Base-by-base conservation (phyloP, 1,284 basidiomycete species). In the Pascua guehoae region DNA sequence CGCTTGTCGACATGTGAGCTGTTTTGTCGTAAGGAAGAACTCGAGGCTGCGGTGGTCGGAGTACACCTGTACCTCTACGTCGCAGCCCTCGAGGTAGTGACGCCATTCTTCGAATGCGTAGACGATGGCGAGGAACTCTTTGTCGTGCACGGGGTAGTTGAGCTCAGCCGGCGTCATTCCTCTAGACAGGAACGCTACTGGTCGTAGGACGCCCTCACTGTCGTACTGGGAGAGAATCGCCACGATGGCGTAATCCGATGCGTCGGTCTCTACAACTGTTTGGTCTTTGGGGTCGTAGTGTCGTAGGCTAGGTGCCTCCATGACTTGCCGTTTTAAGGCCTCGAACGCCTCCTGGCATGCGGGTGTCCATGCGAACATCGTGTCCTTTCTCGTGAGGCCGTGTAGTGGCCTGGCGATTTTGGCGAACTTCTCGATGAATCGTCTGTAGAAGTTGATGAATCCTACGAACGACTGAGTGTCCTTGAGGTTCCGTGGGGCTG, bases 131-230 rank as follows among this genome's bases (percentile, higher is more conserved):
- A 82, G 53, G 50, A 84, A 57, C 69, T 84, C 81, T 56, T 78
- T 73, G 60, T 85, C 79, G 11, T 79, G 75, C 37, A 80, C 79
- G 17, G 79, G 71, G 62, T 82, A 83, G 58, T 83, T 83, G 51
- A 66, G 49, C 66, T 82, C 75, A 0, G 77, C 62, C 0, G 69
- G 51, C 10, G 32, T 54, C 48, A 80, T 60, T 12, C 64, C 69
- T 2, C 66, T 58, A 7, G 76, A 79, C 32, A 72, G 62, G 62
- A 77, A 78, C 0, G 66, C 72, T 2, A 79, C 61, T 7, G 77
- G 78, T 39, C 76, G 71, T 48, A 70, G 70, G 16, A 59, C 41
- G 5, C 66, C 66, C 15, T 58, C 39, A 5, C 66, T 66, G 17
- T 59, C 57, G 70, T 57, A 0, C 66, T 68, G 56, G 74, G 66